phyloP scores from a whole-genome alignment of 2,329 filamentous ascomycete species.

The Tolypocladium tundrense region DNA sequence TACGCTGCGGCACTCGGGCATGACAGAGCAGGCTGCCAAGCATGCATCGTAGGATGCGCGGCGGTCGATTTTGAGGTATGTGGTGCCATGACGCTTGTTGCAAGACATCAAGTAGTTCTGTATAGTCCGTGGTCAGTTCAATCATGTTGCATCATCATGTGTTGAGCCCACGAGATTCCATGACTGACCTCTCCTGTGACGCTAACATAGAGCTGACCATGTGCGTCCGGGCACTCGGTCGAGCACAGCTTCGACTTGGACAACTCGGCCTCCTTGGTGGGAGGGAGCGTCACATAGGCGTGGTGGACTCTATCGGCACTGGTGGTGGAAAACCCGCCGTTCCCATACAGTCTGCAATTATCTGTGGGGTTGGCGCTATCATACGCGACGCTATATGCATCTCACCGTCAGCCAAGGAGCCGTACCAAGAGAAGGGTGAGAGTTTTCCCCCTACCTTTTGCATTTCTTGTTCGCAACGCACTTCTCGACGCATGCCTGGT shows the following conservation, averaged over 20 bases:
- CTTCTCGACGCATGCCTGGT: constrained; percentile 5
- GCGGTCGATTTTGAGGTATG: constrained; percentile 3
- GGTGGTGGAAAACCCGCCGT: constrained; percentile 4
- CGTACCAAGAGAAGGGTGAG: too few species aligned
- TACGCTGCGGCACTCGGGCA: constrained; percentile 8
- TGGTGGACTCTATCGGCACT: constrained; percentile 1
- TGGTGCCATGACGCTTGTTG: constrained; percentile 8
- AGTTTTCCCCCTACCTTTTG: constrained; percentile 4
- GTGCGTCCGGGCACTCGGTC: constrained; percentile 6
- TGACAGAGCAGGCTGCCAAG: constrained; percentile 4
- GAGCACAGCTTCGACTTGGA: constrained; percentile 7
- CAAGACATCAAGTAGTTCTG: constrained; percentile 8
- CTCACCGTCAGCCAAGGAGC: too few species aligned
- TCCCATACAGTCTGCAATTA: constrained; percentile 9
- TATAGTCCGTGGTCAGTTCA: neutral
- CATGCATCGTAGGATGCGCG: constrained; percentile 2
- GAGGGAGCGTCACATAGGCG: constrained; percentile 5
- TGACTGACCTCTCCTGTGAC: constrained; percentile 3
- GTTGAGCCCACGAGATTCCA: neutral
- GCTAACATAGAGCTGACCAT: constrained; percentile 4
- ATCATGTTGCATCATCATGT: neutral
- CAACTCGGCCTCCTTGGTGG: constrained; percentile 1
- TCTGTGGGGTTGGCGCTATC: neutral
- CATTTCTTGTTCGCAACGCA: constrained; percentile 6
- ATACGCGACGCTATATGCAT: neutral